A percentile compares a stretch with the other conserved stretches of the same genome.
These are phyloP conservation scores for Rhizopus sp. DNA, from an alignment of 371 early-diverging fungal genomes.

Conservation along the genomic window DNA sequence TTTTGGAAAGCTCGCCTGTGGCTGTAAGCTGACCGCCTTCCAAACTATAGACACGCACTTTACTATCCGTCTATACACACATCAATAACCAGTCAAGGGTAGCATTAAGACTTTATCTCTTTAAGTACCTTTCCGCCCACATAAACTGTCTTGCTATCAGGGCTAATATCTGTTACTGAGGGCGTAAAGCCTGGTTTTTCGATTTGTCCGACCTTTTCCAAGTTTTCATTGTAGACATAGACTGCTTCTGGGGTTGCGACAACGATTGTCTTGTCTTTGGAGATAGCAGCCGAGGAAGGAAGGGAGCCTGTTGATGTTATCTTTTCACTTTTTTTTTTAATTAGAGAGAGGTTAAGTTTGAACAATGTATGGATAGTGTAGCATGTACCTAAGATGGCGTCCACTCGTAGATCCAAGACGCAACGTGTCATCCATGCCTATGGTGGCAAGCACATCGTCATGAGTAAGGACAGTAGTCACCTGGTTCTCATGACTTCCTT, in stretches of 20 bases:
- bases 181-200: constrained; percentile 49
- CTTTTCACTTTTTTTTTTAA: constrained; percentile 17
- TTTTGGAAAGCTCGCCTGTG: constrained; percentile 43
- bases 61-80: constrained; percentile 41
- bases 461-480: constrained; percentile 55
- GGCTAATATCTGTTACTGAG: constrained; percentile 59
- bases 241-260: constrained; percentile 53
- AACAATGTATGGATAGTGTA: too few species aligned
- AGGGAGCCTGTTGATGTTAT: constrained; percentile 46
- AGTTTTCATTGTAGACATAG: constrained; percentile 40
- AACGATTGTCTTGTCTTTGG: constrained; percentile 46
- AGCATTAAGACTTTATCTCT: too few species aligned
- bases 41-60: constrained; percentile 47
- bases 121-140: constrained; percentile 69
- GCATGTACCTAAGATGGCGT: constrained; percentile 27
- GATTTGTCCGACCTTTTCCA: constrained; percentile 29
- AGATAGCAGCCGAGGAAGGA: constrained; percentile 56
- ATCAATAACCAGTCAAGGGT: too few species aligned
- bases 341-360: neutral
- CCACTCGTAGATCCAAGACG: constrained; percentile 22
- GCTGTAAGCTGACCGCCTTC: constrained; percentile 16
- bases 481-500: constrained; percentile 75
- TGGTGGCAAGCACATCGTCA: constrained; percentile 56
- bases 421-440: constrained; percentile 78
- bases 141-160: constrained; percentile 58